Percentiles rank a stretch among this genome's conserved stretches.
Evolutionary conservation across 805 yeast species (phyloP).

Genomic region (Candida sithepensis): DNA sequence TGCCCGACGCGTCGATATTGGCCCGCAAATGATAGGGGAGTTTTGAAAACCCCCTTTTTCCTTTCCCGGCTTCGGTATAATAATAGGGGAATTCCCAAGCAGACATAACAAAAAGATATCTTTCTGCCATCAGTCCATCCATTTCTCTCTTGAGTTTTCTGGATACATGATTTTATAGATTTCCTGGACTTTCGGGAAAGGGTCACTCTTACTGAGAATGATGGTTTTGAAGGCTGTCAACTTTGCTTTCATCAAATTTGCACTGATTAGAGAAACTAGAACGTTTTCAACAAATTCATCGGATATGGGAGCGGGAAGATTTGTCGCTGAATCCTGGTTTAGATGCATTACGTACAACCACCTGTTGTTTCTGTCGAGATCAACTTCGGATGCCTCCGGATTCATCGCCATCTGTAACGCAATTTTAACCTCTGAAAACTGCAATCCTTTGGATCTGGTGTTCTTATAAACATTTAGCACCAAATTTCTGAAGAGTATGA

Average conservation of each 20-base stretch:
- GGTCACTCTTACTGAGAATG: slow-evolving; percentile 27
- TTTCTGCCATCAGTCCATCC: slow-evolving; percentile 31
- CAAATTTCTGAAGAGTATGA: slow-evolving; percentile 45
- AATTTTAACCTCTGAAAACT: slow-evolving; percentile 17
- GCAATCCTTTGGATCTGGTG: slow-evolving; percentile 12
- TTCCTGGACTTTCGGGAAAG: slow-evolving; percentile 26
- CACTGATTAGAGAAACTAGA: slow-evolving; percentile 48
- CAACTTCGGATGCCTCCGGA: slow-evolving; percentile 3
- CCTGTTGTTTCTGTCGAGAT: slow-evolving; percentile 9
- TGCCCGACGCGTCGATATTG: neutral
- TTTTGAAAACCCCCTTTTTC: too few relatives aligned
- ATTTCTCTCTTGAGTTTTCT: slow-evolving; percentile 21
- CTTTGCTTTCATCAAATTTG: slow-evolving; percentile 51
- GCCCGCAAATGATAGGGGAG: too few relatives aligned
- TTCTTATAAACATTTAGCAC: slow-evolving; percentile 20
- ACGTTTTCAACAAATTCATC: slow-evolving; percentile 47
- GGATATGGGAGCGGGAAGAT: slow-evolving; percentile 15
- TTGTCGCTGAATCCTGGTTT: slow-evolving; percentile 5
- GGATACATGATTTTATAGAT: slow-evolving; percentile 20
- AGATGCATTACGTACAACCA: slow-evolving; percentile 18
- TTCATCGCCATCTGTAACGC: slow-evolving; percentile 26
- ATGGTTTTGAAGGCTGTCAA: slow-evolving; percentile 27
- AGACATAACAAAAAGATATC: too few relatives aligned
- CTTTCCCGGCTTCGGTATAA: too few relatives aligned
- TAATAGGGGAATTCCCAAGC: too few relatives aligned